Evolutionary conservation across 306 rosid species (phyloP), one percentile per base, ranked within the genome.

Genomic region (Astragalus glycyphyllos): DNA sequence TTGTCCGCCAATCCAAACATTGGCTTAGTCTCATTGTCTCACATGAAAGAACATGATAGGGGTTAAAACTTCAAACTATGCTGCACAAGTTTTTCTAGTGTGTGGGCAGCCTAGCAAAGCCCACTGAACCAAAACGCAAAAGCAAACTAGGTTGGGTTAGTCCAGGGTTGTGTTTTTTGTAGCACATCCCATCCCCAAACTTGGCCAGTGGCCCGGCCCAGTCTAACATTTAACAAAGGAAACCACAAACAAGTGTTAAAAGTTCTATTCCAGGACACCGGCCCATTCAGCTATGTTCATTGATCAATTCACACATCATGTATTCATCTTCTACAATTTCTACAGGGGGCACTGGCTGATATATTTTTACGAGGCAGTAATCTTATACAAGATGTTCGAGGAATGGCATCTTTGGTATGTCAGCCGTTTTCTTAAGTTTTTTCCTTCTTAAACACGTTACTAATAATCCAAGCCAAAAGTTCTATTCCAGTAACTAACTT

Each of bases 361-460:
- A 89, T 94, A 80, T 94, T 90, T 66, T 79, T 94, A 54, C 82
- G 93, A 79, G 88, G 98, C 77, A 84, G 90, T 63, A 78, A 89
- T 86, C 85, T 94, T 58, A 66, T 84, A 55, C 11, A 86, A 9
- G 92, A 91, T 77, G 88, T 84, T 80, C 86, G 84, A 79, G 98
- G 98, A 80, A 86, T 94, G 94, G 96, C 95, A n/a, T 87, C 96
- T 69, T 77, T 94, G 87, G 98, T 94, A 82, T 14, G 83, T 61
- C 1, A 55, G 13, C 68, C 45, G 34, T 57, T 34, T 5, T 34
- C 42, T 66, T 37, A 45, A 11, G 31, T 26, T 46, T 37, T 14
- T 47, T 11, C 14, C 38, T 60, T 45, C 13, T 11, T 11, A 23
- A 47, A 38, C n/a, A 58, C 32, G 68, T 3, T 64, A 16, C 53